Evolutionary conservation across 345 rosid genomes (phyloP).

Genomic region (Citropsis articulata): DNA sequence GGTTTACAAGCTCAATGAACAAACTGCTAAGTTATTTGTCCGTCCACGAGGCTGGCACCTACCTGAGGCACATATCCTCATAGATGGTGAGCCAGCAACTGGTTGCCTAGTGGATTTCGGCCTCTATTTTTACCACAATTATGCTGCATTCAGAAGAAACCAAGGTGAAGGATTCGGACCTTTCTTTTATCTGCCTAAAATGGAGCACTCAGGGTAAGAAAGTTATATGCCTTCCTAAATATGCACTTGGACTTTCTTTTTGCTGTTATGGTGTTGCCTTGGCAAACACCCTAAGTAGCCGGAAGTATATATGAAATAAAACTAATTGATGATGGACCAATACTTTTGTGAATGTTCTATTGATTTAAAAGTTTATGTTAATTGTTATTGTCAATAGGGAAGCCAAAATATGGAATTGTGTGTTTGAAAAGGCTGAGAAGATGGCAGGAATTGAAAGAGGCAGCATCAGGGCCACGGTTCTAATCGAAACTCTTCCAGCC

Average conservation of each 20-base stretch:
- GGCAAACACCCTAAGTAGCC: neutral
- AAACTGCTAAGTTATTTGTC: conserved; percentile 77
- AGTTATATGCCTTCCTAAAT: neutral
- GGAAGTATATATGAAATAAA: neutral
- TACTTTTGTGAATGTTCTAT: neutral
- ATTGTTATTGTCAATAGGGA: conserved; percentile 50
- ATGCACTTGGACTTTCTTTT: neutral
- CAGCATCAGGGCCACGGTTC: conserved; percentile 82
- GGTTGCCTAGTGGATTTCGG: conserved; percentile 95
- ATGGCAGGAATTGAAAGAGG: conserved; percentile 79
- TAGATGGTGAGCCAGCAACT: conserved; percentile 81
- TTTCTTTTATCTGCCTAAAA: conserved; percentile 93
- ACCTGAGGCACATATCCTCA: conserved; percentile 79
- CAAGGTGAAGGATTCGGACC: conserved; percentile 89
- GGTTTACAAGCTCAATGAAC: conserved; percentile 81
- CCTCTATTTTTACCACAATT: conserved; percentile 83
- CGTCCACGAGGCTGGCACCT: conserved; percentile 95
- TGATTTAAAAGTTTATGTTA: neutral
- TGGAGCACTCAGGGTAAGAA: conserved; percentile 85
- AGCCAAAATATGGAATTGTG: conserved; percentile 89
- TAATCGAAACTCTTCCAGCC: conserved; percentile 88
- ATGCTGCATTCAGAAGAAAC: conserved; percentile 52
- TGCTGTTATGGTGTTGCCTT: neutral
- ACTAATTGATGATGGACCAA: neutral
- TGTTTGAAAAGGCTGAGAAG: conserved; percentile 85